Evolutionary conservation across 257 asterid genomes (phyloP), one percentile per base, ranked within the genome.

Genomic region (Fraxinus anomala): DNA sequence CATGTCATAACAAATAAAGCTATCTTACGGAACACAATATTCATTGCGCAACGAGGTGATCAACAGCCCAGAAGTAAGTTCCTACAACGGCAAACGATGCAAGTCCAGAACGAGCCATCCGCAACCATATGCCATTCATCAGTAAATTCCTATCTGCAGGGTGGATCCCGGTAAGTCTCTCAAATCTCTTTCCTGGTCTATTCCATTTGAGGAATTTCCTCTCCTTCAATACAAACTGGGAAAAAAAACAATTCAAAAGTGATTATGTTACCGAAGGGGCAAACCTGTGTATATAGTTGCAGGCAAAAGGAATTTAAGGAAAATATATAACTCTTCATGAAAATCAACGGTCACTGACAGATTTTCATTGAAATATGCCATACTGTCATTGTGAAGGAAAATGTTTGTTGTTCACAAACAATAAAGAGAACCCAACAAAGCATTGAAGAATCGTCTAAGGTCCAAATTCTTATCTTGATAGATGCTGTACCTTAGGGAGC

Each of bases 101-200:
- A 63, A 92, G 44, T 81, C 99, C 97, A 80, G 89, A 87, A 76
- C 97, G 92, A 78, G 94, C 97, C 96, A 94, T 91, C 81, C 97
- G 83, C 86, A 89, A 81, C 87, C 91, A 85, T 68, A 93, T 66
- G 68, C 97, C 99, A 47, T 86, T 87, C 79, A 73, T 79, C 76
- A 96, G 86, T 77, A 96, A 78, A 75, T 88, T 93, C 76, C 93
- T 83, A 80, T 96, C 99, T 51, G 95, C 83, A 2, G 98, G 98
- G 77, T 93, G 93, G 83, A 93, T 89, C 74, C 99, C 99, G 4
- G 92, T 83, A 76, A 88, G 87, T 91, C 94, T 88, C 88, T 96
- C 98, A 56, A 96, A 82, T 86, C 92, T 84, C 82, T 89, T 92
- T 71, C 97, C 98, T 0, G 97, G 90, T 76, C 82, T 80, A 28